A percentile compares a stretch with the other conserved stretches of the same genome.
These are phyloP conservation scores for Fusarium agapanthi DNA, from an alignment of 2,329 filamentous ascomycete genomes.

Conservation along the genomic window DNA sequence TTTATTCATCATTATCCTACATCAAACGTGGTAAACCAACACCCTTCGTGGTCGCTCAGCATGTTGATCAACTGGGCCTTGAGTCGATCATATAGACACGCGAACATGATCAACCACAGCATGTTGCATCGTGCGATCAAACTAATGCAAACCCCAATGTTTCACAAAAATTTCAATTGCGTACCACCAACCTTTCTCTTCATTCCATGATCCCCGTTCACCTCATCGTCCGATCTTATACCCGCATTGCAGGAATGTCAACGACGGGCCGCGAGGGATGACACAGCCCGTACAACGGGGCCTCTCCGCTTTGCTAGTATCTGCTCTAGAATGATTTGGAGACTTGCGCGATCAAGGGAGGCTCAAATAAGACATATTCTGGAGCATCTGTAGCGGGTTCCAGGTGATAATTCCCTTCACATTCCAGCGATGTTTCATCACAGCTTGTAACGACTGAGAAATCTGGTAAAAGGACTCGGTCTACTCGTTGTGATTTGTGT, in stretches of 20 bases:
- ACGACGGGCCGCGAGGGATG: background rate
- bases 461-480: background rate
- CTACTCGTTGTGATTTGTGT: background rate
- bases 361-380: slow-evolving; percentile 6
- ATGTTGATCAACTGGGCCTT: background rate
- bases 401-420: background rate
- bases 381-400: background rate
- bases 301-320: background rate
- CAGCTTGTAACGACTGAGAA: background rate
- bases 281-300: background rate
- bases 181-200: background rate
- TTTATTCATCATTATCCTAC: too few species aligned
- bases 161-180: background rate
- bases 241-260: background rate
- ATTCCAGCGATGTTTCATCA: slow-evolving; percentile 10
- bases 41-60: background rate
- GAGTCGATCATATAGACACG: background rate
- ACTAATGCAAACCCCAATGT: background rate
- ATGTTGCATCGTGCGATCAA: background rate
- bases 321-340: background rate
- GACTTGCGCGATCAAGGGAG: slow-evolving; percentile 10
- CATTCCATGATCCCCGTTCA: background rate
- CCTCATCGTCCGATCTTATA: background rate
- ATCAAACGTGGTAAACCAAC: background rate
- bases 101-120: background rate